Evolutionary conservation across 441 rosid genomes (phyloP), one percentile per base, ranked within the genome.

Genomic region (Pelargonium hybrid): DNA sequence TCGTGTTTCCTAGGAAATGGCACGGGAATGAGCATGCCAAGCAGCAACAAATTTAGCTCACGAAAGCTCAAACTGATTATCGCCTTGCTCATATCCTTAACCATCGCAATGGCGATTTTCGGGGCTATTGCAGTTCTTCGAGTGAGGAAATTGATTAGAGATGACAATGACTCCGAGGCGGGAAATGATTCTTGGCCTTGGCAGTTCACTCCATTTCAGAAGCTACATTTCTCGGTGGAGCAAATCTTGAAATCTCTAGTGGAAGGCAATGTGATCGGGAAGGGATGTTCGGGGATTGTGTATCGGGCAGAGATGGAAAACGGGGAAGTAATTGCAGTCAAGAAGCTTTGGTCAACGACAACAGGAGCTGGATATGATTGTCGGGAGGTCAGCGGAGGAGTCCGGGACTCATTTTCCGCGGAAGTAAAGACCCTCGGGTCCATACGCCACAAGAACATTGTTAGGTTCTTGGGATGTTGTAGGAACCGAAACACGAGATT

Each of bases 131-230:
- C 93, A 9, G 82, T 93, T 72, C 71, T 88, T 62, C 77, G 91
- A 39, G 88, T 90, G 7, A 69, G 82, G 37, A 88, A 79, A 74
- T 73, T 78, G 4, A 67, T 81, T 5, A 76, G 79, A 71, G 86
- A 86, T 9, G 86, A 80, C 14, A 88, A 87, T 25, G 94, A 85
- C 70, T 90, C 97, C 0, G 97, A 89, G 82, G 68, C 89, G 59
- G 96, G 91, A 17, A 87, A 87, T 73, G 8, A 21, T n/a, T 82
- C 97, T 0, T 89, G 87, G 86, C 92, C 91, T 13, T 94, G 98
- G 99, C 92, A 92, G 59, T 89, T 92, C 82, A 90, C 93, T 74
- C 98, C 99, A 54, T 94, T 94, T 83, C 99, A 92, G 85, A 94
- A 92, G 86, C 79, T 94, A 47, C 90, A 82, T 73, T 92, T 94